Percentiles rank a stretch among this genome's conserved stretches.
Evolutionary conservation across 2,329 filamentous ascomycete genomes (phyloP).

Genomic region (Macrophomina phaseolina): DNA sequence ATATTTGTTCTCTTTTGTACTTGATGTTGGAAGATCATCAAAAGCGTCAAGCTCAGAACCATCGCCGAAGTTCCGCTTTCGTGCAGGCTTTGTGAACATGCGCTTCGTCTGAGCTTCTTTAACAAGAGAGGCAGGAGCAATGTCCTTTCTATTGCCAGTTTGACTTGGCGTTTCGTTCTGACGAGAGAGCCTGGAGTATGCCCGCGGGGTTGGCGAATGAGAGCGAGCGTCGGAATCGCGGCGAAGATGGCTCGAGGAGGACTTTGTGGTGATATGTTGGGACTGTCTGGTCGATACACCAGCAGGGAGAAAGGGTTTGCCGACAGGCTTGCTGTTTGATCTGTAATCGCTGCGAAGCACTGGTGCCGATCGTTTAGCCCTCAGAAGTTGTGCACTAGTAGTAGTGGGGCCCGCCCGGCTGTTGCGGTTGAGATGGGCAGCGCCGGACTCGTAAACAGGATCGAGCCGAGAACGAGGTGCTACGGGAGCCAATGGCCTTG

Average conservation of each 20-base stretch:
- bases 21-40: conserved; percentile 91
- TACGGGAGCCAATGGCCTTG: conserved; percentile 68
- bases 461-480: conserved; percentile 68
- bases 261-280: conserved; percentile 77
- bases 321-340: conserved; percentile 65
- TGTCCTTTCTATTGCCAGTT: conserved; percentile 47
- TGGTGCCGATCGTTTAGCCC: conserved; percentile 66
- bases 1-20: conserved; percentile 78
- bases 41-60: conserved; percentile 92
- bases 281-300: conserved; percentile 75
- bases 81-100: conserved; percentile 74
- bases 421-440: conserved; percentile 69
- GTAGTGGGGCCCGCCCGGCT: conserved; percentile 61
- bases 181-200: conserved; percentile 55
- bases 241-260: conserved; percentile 73
- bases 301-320: conserved; percentile 75
- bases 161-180: conserved; percentile 58
- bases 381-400: conserved; percentile 61
- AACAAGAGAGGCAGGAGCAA: conserved; percentile 57
- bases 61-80: conserved; percentile 80
- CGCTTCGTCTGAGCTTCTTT: conserved; percentile 66
- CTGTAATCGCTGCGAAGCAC: conserved; percentile 56
- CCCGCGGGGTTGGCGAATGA: conserved; percentile 52
- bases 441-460: conserved; percentile 89
- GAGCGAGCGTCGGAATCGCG: conserved; percentile 76